Percentiles rank a stretch among this genome's conserved stretches.
phyloP scores from a whole-genome alignment of 1,284 basidiomycete species.

The Ganoderma lingzhi region DNA sequence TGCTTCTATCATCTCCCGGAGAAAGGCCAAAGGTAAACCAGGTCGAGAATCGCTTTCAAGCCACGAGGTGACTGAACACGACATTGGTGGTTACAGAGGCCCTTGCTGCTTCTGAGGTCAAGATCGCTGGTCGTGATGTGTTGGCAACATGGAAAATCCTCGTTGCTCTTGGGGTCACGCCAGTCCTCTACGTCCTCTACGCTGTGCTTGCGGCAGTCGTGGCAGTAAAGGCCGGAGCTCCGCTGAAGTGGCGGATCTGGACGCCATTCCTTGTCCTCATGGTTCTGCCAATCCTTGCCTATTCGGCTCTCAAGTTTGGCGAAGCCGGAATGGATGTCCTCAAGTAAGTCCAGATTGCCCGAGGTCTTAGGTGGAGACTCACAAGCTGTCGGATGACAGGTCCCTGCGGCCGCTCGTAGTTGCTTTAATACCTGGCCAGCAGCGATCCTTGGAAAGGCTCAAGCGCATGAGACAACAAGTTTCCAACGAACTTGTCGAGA shows the following conservation, averaged over 20 bases:
- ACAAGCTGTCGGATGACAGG: slow-evolving; percentile 50
- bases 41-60: background rate
- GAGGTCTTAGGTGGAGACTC: slow-evolving; percentile 16
- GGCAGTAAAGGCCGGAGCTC: slow-evolving; percentile 73
- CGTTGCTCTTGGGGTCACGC: slow-evolving; percentile 91
- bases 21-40: slow-evolving; percentile 87
- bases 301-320: slow-evolving; percentile 96
- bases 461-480: slow-evolving; percentile 84
- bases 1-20: slow-evolving; percentile 88
- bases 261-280: slow-evolving; percentile 85
- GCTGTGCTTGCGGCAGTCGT: slow-evolving; percentile 83
- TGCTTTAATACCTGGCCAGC: slow-evolving; percentile 91
- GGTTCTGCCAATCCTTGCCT: slow-evolving; percentile 89
- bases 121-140: slow-evolving; percentile 95
- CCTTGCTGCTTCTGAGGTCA: slow-evolving; percentile 95
- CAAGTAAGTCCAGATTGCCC: slow-evolving; percentile 76
- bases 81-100: slow-evolving; percentile 71
- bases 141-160: slow-evolving; percentile 99
- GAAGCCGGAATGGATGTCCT: slow-evolving; percentile 99
- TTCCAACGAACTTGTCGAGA: slow-evolving; percentile 86
- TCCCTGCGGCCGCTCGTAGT: slow-evolving; percentile 93
- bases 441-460: slow-evolving; percentile 83
- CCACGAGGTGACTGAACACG: background rate
- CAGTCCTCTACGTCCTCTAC: slow-evolving; percentile 88
- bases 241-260: slow-evolving; percentile 73